These are phyloP conservation scores for Rhizodiscina lignyota DNA, from an alignment of 495 filamentous ascomycete genomes.

Conservation along the genomic window DNA sequence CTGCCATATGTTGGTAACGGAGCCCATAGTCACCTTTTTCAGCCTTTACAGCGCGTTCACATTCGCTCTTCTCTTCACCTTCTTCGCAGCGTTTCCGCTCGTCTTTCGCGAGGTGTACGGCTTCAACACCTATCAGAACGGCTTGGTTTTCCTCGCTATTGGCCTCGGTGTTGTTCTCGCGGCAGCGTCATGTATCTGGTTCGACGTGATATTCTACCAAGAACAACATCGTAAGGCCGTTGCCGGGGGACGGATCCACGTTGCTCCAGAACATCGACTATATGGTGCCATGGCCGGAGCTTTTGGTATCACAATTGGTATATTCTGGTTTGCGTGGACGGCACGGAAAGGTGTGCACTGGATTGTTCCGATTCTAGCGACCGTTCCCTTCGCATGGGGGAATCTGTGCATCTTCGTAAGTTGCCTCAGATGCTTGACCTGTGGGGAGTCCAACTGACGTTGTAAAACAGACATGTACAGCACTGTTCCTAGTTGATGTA, in stretches of 20 bases:
- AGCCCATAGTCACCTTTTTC: slow-evolving; percentile 47
- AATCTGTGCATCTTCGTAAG: slow-evolving; percentile 42
- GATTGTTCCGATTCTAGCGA: slow-evolving; percentile 30
- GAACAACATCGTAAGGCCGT: slow-evolving; percentile 8
- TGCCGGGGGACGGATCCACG: slow-evolving; percentile 1
- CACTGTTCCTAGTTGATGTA: slow-evolving; percentile 39
- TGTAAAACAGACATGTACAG: slow-evolving; percentile 40
- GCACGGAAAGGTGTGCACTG: slow-evolving; percentile 19
- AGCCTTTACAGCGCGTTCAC: slow-evolving; percentile 46
- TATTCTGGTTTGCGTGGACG: slow-evolving; percentile 36
- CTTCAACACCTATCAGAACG: slow-evolving; percentile 22
- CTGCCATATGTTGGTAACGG: slow-evolving; percentile 43
- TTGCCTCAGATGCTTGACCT: slow-evolving; percentile 30
- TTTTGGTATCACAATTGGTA: slow-evolving; percentile 31
- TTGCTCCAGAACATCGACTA: slow-evolving; percentile 39
- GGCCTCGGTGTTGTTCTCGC: slow-evolving; percentile 38
- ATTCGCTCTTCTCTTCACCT: slow-evolving; percentile 46
- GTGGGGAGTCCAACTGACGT: slow-evolving; percentile 20
- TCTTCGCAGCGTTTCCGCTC: slow-evolving; percentile 48
- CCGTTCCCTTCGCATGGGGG: slow-evolving; percentile 50
- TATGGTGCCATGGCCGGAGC: slow-evolving; percentile 44
- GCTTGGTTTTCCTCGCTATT: slow-evolving; percentile 42
- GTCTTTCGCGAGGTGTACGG: slow-evolving; percentile 9
- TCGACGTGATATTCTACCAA: slow-evolving; percentile 27
- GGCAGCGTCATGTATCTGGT: slow-evolving; percentile 26